Conservation (phyloP, 208 protist genomes). For the Crithidia sp. region DNA sequence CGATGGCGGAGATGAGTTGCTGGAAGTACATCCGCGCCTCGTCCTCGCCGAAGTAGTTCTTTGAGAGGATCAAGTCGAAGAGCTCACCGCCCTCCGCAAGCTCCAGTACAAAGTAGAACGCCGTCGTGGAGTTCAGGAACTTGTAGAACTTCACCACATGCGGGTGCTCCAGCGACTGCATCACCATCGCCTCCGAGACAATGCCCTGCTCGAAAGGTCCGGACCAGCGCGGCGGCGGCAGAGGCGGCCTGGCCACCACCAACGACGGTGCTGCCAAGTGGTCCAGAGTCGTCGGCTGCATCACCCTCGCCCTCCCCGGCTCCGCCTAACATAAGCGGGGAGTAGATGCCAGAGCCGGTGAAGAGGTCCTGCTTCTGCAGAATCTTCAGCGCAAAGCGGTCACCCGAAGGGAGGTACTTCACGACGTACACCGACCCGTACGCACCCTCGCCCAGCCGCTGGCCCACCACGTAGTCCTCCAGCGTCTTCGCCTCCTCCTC, state of each 20-base stretch:
- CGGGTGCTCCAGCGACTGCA: conserved; percentile 89
- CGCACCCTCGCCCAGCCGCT: conserved; percentile 86
- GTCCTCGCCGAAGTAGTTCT: conserved; percentile 83
- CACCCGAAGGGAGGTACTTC: conserved; percentile 79
- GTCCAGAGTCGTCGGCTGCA: conserved; percentile 1
- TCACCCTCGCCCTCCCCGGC: not conserved
- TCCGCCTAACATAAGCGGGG: not conserved
- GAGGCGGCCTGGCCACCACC: not conserved
- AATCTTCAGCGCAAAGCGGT: conserved; percentile 88
- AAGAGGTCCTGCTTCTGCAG: conserved; percentile 82
- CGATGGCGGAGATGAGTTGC: conserved; percentile 94
- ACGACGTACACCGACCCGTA: conserved; percentile 89
- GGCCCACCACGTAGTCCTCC: conserved; percentile 75
- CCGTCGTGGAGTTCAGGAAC: conserved; percentile 82
- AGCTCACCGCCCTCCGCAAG: conserved; percentile 93
- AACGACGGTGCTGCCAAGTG: conserved; percentile 6
- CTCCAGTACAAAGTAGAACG: conserved; percentile 93
- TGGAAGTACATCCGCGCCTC: conserved; percentile 93
- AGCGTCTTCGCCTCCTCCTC: conserved; percentile 78
- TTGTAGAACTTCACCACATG: conserved; percentile 91
- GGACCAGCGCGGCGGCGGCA: conserved; percentile 27
- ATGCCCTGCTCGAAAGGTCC: conserved; percentile 62
- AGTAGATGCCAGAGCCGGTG: conserved; percentile 17
- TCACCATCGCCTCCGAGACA: conserved; percentile 87
- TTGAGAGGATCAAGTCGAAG: conserved; percentile 93